phyloP scores from a whole-genome alignment of 2,329 filamentous ascomycete genomes.

The Alternaria sp. region DNA sequence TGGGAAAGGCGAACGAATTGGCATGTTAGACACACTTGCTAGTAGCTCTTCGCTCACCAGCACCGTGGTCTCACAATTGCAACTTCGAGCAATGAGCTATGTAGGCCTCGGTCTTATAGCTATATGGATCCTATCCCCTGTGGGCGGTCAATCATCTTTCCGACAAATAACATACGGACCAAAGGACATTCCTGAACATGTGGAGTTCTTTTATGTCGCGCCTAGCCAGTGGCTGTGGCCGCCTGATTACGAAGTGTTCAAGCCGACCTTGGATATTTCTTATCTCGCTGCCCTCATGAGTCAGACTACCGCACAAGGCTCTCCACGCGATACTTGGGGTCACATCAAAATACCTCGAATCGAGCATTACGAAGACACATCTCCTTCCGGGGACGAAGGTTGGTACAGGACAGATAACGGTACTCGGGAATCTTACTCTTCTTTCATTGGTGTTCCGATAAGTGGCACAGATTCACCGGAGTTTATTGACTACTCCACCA shows the following conservation, averaged over 20 bases:
- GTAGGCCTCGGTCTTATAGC: neutral
- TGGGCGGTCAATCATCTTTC: neutral
- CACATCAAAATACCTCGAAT: neutral
- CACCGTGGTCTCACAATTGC: neutral
- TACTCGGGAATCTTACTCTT: neutral
- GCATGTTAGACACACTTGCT: neutral
- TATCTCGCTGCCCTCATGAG: neutral
- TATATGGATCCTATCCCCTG: neutral
- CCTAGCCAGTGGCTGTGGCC: neutral
- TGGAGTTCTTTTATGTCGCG: neutral
- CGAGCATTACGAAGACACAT: neutral
- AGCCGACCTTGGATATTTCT: neutral
- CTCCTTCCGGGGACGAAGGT: neutral
- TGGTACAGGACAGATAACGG: neutral
- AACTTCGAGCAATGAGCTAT: accelerated
- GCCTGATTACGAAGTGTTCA: neutral
- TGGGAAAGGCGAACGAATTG: neutral
- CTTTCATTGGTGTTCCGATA: neutral
- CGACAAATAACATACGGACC: neutral
- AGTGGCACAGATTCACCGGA: neutral
- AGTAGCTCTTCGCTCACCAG: neutral
- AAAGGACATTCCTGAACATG: neutral
- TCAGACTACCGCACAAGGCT: neutral
- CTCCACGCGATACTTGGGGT: neutral
- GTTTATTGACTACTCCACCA: neutral